phyloP scores from a whole-genome alignment of 2,329 filamentous ascomycete genomes.

The Fusarium secorum region DNA sequence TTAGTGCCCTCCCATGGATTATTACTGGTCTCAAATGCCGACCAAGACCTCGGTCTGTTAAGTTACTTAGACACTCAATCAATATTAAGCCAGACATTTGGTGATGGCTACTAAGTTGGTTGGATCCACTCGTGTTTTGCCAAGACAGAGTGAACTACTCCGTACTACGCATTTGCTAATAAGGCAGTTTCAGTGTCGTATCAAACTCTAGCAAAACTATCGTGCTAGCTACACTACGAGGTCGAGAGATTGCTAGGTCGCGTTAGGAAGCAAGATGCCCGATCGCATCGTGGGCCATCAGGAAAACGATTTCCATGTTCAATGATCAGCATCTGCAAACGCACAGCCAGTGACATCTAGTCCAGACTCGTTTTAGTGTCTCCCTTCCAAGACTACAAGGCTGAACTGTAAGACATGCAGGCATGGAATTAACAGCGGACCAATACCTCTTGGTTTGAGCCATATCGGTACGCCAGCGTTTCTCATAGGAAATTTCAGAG shows the following conservation, averaged over 20 bases:
- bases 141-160: constrained; percentile 9
- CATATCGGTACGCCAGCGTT: not conserved
- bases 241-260: not conserved
- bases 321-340: not conserved
- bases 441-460: constrained; percentile 11
- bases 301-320: not conserved
- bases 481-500: constrained; percentile 4
- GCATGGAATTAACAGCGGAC: constrained; percentile 1
- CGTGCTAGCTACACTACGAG: not conserved
- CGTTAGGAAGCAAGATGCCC: not conserved
- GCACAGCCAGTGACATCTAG: not conserved
- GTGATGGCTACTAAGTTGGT: not conserved
- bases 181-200: not conserved
- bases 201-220: not conserved
- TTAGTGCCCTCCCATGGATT: not conserved
- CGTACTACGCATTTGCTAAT: not conserved
- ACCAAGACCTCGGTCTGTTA: constrained; percentile 8
- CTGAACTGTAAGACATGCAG: constrained; percentile 6
- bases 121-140: not conserved
- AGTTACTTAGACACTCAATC: not conserved
- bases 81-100: not conserved
- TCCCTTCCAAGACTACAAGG: constrained; percentile 6
- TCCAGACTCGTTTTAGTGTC: not conserved
- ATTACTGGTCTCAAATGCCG: constrained; percentile 1
- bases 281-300: not conserved